Base-by-base conservation (phyloP, 2,329 filamentous ascomycete species). In the Penicillium fuscoglaucum region DNA sequence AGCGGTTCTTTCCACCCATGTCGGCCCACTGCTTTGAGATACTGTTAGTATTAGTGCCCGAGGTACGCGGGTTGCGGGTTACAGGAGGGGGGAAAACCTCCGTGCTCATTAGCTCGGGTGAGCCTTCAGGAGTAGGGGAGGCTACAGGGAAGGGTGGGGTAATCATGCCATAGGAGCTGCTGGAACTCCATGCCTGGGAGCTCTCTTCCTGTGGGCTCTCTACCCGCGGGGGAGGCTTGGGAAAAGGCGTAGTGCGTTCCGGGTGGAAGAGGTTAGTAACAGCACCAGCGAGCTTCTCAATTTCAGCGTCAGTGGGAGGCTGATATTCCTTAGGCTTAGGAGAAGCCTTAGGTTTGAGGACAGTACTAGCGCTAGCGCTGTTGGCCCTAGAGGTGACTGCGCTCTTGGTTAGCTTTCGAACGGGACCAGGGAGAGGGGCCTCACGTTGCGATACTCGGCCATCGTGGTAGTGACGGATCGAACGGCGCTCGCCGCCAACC, bases 361-460 rank as follows among this genome's bases (percentile, higher is more conserved):
- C 10, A 9, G 21, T n/a, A 8, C 21, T n/a, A n/a, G 24, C 15
- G n/a, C 21, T n/a, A 3, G 24, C 19, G 17, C 48, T 39, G 8
- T 19, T 17, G 21, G 1, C 6, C 17, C 35, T 39, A 3, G 35
- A 28, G 3, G 26, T 19, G 10, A 19, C 17, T 15, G 5, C 31
- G 3, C 17, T n/a, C 12, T 19, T 15, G 6, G n/a, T 47, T 15
- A 29, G 28, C 6, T n/a, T 7, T 47, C 7, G 28, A 28, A 37
- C 7, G n/a, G 47, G 33, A 2, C 15, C 47, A 28, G 21, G 33
- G 10, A 10, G n/a, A 21, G 29, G 19, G 9, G 2, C 15, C 15
- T 44, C 50, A 24, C 50, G 50, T 21, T 44, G 26, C 6, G 50
- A 52, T 52, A 52, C 17, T 33, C 50, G 50, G 10, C 50, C 50